Base-by-base conservation (phyloP, 345 rosid genomes). In the Cardamine chenopodiifolia region DNA sequence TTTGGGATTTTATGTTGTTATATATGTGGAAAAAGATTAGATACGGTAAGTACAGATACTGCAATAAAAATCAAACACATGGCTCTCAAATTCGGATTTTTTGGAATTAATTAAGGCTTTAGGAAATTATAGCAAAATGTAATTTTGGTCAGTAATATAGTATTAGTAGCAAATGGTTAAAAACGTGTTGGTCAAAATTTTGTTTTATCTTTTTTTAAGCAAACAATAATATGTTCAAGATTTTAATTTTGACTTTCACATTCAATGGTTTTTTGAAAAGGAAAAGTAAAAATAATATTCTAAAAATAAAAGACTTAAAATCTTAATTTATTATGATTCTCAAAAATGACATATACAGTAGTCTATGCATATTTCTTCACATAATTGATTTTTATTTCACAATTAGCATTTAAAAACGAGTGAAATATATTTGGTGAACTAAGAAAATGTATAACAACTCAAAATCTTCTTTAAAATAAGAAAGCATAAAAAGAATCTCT, bases 41-140 rank as follows among this genome's bases (percentile, higher is more conserved):
- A n/a, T n/a, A n/a, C n/a, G n/a, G n/a, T 39, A 31, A 32, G 2
- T 18, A 9, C 8, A 66, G 65, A 66, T 74, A 12, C 29, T 42
- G 68, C 52, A 50, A n/a, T 22, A 15, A 1, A 15, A 14, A 31
- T 42, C 19, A 11, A n/a, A 29, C 78, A 74, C 53, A 57, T 74
- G 66, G 72, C 66, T 56, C 8, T 25, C 22, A 32, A 32, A 65
- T 73, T 58, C 56, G 4, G 5, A 0, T 32, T 32, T 19, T 56
- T 34, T 6, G 66, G 39, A 39, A 39, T 5, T 47, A 70, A 19
- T 44, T 62, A 52, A 19, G 2, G 55, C 25, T 63, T 54, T 54
- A 23, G 0, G 22, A 58, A 59, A 23, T n/a, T 54, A 14, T 14
- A 39, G 20, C 42, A 62, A 28, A 15, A 47, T 60, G 8, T 34